These are phyloP conservation scores for Hanseniaspora taiwanica DNA, from an alignment of 805 yeast genomes.

Conservation along the genomic window DNA sequence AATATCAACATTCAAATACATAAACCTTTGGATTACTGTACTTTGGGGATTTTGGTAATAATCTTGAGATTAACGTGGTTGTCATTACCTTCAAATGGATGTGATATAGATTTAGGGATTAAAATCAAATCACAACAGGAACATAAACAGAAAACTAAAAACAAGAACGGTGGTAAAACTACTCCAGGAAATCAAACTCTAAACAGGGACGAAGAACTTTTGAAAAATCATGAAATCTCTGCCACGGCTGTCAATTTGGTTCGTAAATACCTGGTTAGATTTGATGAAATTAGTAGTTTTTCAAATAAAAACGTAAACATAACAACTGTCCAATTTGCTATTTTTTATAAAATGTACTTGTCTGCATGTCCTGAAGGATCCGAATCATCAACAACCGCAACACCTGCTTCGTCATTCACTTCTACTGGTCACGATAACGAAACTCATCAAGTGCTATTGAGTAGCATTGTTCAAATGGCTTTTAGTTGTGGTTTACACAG, in stretches of 20 bases:
- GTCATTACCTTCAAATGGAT: conserved; percentile 34
- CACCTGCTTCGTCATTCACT: conserved; percentile 3
- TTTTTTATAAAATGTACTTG: conserved; percentile 42
- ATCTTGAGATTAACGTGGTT: conserved; percentile 43
- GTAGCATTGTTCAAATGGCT: conserved; percentile 53
- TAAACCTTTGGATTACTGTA: conserved; percentile 28
- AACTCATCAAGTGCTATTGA: conserved; percentile 40
- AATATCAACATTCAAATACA: conserved; percentile 20
- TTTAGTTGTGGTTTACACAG: conserved; percentile 53
- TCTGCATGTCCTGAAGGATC: conserved; percentile 44
- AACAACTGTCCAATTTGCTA: conserved; percentile 42
- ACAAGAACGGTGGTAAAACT: conserved; percentile 5
- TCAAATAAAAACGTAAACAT: conserved; percentile 22
- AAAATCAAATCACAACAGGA: not conserved
- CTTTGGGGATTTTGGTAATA: conserved; percentile 37
- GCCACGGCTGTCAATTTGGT: conserved; percentile 17
- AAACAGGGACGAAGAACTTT: conserved; percentile 18
- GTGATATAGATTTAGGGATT: conserved; percentile 20
- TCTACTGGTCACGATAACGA: conserved; percentile 35
- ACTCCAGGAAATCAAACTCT: conserved; percentile 13
- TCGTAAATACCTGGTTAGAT: conserved; percentile 20
- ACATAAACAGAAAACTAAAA: conserved; percentile 3
- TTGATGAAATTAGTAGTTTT: conserved; percentile 23
- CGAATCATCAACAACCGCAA: not conserved
- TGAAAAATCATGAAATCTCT: conserved; percentile 18